Evolutionary conservation across 257 asterid genomes (phyloP).

Genomic region (Fraxinus quadrangulata): DNA sequence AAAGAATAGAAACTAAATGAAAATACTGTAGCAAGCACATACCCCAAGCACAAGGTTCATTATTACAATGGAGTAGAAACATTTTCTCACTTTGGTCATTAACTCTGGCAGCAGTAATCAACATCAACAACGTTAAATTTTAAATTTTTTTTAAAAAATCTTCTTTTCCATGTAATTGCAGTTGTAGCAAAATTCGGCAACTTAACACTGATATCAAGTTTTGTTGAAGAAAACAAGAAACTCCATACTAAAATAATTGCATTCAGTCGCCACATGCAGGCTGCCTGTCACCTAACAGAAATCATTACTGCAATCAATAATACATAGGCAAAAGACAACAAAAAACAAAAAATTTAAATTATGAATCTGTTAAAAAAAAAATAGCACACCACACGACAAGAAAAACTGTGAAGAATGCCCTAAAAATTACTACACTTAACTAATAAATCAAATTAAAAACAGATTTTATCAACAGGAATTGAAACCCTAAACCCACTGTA

Average conservation of each 20-base stretch:
- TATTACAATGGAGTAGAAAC: not conserved
- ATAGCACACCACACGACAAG: not conserved
- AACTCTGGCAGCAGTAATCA: not conserved
- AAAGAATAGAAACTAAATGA: not conserved
- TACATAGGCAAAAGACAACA: no score
- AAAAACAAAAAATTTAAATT: no score
- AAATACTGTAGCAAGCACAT: not conserved
- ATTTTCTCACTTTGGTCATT: not conserved
- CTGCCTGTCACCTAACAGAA: not conserved
- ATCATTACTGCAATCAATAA: not conserved
- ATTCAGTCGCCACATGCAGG: not conserved
- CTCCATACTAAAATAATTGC: conserved; percentile 15
- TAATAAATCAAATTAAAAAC: not conserved
- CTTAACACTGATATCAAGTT: not conserved
- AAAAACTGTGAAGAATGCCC: not conserved
- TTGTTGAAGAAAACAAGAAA: not conserved
- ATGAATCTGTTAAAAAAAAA: not conserved
- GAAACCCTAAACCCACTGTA: conserved; percentile 58
- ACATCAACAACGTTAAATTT: not conserved
- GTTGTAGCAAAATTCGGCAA: conserved; percentile 15
- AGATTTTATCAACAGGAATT: not conserved
- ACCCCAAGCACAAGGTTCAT: not conserved
- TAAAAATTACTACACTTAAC: not conserved
- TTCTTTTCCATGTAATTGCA: not conserved
- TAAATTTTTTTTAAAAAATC: not conserved